A percentile compares a stretch with the other conserved stretches of the same genome.
phyloP scores from a whole-genome alignment of 2,329 filamentous ascomycete species.

The Colletotrichum sp. region DNA sequence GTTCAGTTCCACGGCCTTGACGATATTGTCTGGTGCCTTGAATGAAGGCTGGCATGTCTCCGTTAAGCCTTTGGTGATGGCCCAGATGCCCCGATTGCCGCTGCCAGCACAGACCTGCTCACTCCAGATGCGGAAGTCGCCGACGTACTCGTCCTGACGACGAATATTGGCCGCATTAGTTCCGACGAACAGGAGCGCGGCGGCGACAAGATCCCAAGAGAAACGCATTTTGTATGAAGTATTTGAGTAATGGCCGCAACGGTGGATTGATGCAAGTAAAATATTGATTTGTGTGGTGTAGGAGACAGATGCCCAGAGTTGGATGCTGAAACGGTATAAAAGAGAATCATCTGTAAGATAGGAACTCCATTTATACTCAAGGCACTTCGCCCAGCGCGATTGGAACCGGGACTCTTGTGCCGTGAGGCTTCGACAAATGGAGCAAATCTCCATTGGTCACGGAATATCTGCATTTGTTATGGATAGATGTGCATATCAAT shows the following conservation, averaged over 20 bases:
- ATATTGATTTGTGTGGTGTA: not conserved
- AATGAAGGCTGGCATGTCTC: not conserved
- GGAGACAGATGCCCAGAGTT: too few relatives aligned
- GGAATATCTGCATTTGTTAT: too few relatives aligned
- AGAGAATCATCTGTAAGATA: too few relatives aligned
- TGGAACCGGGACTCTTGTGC: too few relatives aligned
- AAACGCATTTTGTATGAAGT: not conserved
- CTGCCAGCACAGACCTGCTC: not conserved
- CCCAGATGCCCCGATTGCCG: not conserved
- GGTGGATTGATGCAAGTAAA: not conserved
- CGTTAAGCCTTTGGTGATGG: not conserved
- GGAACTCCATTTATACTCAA: too few relatives aligned
- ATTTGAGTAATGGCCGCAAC: too few relatives aligned
- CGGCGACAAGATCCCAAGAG: not conserved
- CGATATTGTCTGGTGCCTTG: not conserved
- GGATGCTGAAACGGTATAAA: rapidly evolving
- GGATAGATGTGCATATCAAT: too few relatives aligned
- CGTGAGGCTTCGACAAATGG: too few relatives aligned
- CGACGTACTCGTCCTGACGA: not conserved
- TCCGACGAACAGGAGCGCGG: not conserved
- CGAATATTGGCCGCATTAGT: not conserved
- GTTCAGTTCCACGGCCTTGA: not conserved
- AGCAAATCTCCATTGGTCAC: too few relatives aligned
- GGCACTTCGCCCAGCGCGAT: too few relatives aligned
- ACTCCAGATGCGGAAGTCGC: not conserved